Base-by-base conservation (phyloP, 2,329 filamentous ascomycete species). In the Aspergillus niger region DNA sequence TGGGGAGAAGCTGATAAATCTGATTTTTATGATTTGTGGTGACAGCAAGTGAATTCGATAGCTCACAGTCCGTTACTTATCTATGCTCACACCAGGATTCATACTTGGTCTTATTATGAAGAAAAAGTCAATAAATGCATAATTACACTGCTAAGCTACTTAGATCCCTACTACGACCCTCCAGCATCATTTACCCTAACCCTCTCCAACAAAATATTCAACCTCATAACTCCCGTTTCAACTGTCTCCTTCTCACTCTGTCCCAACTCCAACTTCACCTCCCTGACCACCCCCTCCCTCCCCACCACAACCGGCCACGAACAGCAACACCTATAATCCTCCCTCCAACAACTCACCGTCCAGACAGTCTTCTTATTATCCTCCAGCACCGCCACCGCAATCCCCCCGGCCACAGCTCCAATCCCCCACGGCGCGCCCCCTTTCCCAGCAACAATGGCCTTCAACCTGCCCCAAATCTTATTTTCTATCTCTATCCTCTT, bases 401-500 rank as follows among this genome's bases (percentile, higher is more conserved):
- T 81, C 44, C 74, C 78, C 2, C 78, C 74, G 2, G 81, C 76
- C 3, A 82, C 75, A 28, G 80, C 79, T 8, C 78, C 82, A 49
- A 84, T 81, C 10, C 83, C 83, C 63, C 79, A 83, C 0, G 80
- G 76, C 0, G 79, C 84, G 28, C 80, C 78, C 0, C 82, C 82
- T 69, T 85, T 85, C 10, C 77, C 75, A 20, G 76, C 72, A 49
- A 83, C 79, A 62, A 85, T 83, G 11, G 72, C 75, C 8, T 79
- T 76, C 0, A 81, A 79, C 39, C 79, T 81, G n/a, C 78, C 72
- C 44, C 76, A 80, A 56, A 81, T 83, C 47, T 82, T 77, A 7
- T 70, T 65, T 1, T 76, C 76, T 70, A 2, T 77, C 80, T 17
- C 75, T 78, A 15, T 82, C 75, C 17, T 76, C 78, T 15, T 77